Evolutionary conservation across 371 early-diverging fungal species (phyloP).

Genomic region (Haplosporangium sp.): DNA sequence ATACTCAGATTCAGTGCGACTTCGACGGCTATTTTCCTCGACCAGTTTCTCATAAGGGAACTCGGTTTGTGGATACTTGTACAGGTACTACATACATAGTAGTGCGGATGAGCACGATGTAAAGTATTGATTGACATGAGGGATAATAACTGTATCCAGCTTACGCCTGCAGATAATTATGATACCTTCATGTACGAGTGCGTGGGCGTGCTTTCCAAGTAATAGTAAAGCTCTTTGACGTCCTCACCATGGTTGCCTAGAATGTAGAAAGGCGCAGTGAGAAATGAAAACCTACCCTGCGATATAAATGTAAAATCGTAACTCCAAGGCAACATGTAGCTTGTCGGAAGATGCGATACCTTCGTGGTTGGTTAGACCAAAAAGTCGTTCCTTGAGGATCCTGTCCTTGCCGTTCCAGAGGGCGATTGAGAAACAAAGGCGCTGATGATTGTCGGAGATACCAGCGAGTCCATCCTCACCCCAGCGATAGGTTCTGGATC

Average conservation of each 20-base stretch:
- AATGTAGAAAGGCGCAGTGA: no score
- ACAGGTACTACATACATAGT: slow-evolving; percentile 21
- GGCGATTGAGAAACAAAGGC: slow-evolving; percentile 49
- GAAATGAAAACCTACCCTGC: no score
- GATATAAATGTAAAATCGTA: not conserved
- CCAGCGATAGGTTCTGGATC: slow-evolving; percentile 52
- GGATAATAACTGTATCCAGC: not conserved
- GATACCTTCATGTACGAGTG: slow-evolving; percentile 55
- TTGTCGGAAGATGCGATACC: slow-evolving; percentile 9
- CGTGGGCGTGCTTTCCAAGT: slow-evolving; percentile 45
- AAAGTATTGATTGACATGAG: not conserved
- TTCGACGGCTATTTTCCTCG: slow-evolving; percentile 16
- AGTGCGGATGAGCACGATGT: not conserved
- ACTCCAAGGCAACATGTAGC: not conserved
- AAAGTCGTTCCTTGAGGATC: slow-evolving; percentile 53
- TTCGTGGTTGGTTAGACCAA: slow-evolving; percentile 51
- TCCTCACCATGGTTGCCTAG: slow-evolving; percentile 54
- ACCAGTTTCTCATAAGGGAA: slow-evolving; percentile 49
- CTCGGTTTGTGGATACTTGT: slow-evolving; percentile 49
- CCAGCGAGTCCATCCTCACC: slow-evolving; percentile 53
- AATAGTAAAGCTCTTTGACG: slow-evolving; percentile 53
- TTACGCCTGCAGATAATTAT: not conserved
- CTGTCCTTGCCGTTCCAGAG: slow-evolving; percentile 51
- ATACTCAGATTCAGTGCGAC: slow-evolving; percentile 32
- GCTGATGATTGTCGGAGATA: slow-evolving; percentile 50